A percentile compares a stretch with the other conserved stretches of the same genome.
phyloP scores from a whole-genome alignment of 768 basidiomycete genomes.

The Boletus vermiculosoides region DNA sequence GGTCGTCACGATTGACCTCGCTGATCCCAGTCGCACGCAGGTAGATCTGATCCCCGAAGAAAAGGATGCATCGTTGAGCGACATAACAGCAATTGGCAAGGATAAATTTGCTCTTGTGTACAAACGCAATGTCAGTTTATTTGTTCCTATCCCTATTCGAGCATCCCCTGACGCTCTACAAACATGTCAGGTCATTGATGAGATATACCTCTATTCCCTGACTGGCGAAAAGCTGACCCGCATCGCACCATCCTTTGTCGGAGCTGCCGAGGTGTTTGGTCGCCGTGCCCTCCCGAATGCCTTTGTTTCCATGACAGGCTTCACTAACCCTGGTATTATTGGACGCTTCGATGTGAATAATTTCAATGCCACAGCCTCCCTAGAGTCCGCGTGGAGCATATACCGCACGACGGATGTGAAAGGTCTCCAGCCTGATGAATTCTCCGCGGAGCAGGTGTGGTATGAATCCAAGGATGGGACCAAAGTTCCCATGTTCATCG shows the following conservation, averaged over 20 bases:
- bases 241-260: slow-evolving; percentile 66
- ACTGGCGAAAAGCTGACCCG: slow-evolving; percentile 53
- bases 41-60: slow-evolving; percentile 69
- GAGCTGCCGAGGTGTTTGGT: slow-evolving; percentile 52
- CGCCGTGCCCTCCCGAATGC: slow-evolving; percentile 56
- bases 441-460: slow-evolving; percentile 75
- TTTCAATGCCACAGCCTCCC: slow-evolving; percentile 23
- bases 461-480: slow-evolving; percentile 79
- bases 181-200: slow-evolving; percentile 62
- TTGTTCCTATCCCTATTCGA: background rate
- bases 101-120: slow-evolving; percentile 62
- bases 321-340: slow-evolving; percentile 69
- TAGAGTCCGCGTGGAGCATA: slow-evolving; percentile 56
- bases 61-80: slow-evolving; percentile 57
- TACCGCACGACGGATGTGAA: slow-evolving; percentile 57
- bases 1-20: slow-evolving; percentile 61
- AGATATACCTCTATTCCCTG: slow-evolving; percentile 68
- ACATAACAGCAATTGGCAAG: slow-evolving; percentile 46
- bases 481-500: slow-evolving; percentile 81
- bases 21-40: slow-evolving; percentile 45
- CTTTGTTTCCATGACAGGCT: slow-evolving; percentile 63
- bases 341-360: slow-evolving; percentile 58
- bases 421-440: slow-evolving; percentile 65
- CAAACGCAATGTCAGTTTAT: slow-evolving; percentile 62
- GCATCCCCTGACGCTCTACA: slow-evolving; percentile 4